phyloP scores from a whole-genome alignment of 192 early-diverging fungal genomes.

The Thoreauomyces humboldtii region DNA sequence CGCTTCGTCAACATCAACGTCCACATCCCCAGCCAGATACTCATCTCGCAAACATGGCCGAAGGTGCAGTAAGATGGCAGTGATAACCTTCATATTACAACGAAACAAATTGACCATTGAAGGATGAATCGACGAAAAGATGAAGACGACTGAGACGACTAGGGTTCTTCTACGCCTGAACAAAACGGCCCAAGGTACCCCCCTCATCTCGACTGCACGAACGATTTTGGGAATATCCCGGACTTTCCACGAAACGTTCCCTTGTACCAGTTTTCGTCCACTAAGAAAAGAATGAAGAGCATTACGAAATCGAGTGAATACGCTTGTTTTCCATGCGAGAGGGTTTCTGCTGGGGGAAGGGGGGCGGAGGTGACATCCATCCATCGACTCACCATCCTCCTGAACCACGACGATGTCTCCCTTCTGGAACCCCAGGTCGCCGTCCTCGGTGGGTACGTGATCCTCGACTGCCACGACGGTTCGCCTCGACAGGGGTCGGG shows the following conservation, averaged over 20 bases:
- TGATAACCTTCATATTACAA: conserved; percentile 81
- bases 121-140: too few species aligned
- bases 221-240: conserved; percentile 22
- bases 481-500: not conserved
- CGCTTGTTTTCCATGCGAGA: too few species aligned
- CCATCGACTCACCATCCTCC: not conserved
- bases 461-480: conserved; percentile 1
- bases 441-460: conserved; percentile 1
- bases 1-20: conserved; percentile 71
- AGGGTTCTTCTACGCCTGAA: too few species aligned
- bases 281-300: not conserved
- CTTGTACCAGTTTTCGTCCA: conserved; percentile 22
- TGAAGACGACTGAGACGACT: too few species aligned
- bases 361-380: too few species aligned
- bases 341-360: too few species aligned
- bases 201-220: too few species aligned
- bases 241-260: conserved; percentile 16
- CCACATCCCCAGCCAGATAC: conserved; percentile 67
- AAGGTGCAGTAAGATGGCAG: conserved; percentile 67
- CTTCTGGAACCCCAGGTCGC: not conserved
- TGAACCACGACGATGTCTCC: not conserved
- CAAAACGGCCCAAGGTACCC: too few species aligned
- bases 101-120: too few species aligned
- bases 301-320: too few species aligned
- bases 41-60: conserved; percentile 65